These are phyloP conservation scores for Yarrowia porcina DNA, from an alignment of 805 yeast genomes.

Conservation along the genomic window DNA sequence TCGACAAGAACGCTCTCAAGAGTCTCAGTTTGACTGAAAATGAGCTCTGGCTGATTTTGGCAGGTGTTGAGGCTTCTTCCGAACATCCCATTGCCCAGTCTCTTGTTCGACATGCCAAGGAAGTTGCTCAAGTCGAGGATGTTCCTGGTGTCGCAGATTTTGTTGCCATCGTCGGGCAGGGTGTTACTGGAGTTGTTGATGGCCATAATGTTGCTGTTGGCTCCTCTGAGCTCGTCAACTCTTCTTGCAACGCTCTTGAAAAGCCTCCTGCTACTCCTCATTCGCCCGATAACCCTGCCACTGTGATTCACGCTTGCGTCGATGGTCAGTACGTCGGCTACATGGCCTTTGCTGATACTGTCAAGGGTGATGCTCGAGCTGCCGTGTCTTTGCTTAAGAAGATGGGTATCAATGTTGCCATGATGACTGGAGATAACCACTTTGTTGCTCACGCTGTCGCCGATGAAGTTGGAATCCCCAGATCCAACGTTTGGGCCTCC, in stretches of 20 bases:
- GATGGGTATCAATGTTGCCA: conserved; percentile 62
- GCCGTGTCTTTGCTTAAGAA: conserved; percentile 55
- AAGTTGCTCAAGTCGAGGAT: conserved; percentile 11
- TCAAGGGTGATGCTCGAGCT: conserved; percentile 61
- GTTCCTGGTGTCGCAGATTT: conserved; percentile 30
- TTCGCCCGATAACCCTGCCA: conserved; percentile 33
- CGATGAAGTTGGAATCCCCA: conserved; percentile 59
- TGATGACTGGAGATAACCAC: conserved; percentile 85
- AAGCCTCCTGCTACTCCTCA: neutral
- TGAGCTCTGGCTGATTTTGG: conserved; percentile 53
- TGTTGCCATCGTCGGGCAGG: conserved; percentile 37
- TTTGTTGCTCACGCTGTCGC: conserved; percentile 66
- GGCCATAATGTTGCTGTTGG: conserved; percentile 51
- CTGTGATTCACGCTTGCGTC: conserved; percentile 57
- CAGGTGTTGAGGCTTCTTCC: conserved; percentile 61
- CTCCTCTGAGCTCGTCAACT: conserved; percentile 36
- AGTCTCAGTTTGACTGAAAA: conserved; percentile 27
- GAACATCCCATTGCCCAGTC: conserved; percentile 91
- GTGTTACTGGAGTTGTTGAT: conserved; percentile 36
- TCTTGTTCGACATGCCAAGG: conserved; percentile 45
- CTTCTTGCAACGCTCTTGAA: neutral
- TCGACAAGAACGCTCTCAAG: neutral
- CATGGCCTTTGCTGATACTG: conserved; percentile 61
- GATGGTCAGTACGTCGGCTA: conserved; percentile 59
- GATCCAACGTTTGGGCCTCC: conserved; percentile 64